These are phyloP conservation scores for Ceratocystiopsis sp. DNA, from an alignment of 2,329 filamentous ascomycete species.

Conservation along the genomic window DNA sequence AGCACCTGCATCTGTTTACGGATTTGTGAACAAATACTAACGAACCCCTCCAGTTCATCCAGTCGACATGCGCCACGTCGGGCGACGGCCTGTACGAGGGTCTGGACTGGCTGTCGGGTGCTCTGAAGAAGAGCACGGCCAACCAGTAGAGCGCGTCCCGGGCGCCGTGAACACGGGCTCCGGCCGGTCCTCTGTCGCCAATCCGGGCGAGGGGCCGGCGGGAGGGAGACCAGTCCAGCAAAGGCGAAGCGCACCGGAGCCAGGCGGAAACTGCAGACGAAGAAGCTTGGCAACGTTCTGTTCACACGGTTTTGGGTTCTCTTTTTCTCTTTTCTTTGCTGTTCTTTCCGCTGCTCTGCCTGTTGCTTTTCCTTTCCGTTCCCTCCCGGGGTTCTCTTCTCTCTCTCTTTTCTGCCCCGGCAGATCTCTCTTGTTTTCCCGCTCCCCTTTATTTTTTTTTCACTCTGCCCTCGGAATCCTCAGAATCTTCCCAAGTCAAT, in stretches of 20 bases:
- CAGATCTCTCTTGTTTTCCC: conserved; percentile 11
- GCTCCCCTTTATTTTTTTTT: conserved; percentile 5
- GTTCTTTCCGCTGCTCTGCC: conserved; percentile 14
- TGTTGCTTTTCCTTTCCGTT: conserved; percentile 5
- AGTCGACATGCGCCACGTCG: conserved; percentile 71
- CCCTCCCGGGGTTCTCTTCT: conserved; percentile 3
- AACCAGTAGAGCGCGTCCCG: conserved; percentile 1
- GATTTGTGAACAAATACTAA: neutral
- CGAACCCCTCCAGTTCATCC: conserved; percentile 49
- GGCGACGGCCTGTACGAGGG: conserved; percentile 70
- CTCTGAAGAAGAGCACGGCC: conserved; percentile 49
- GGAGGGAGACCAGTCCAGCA: too few relatives aligned
- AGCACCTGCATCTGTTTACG: neutral
- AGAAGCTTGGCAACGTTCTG: too few relatives aligned
- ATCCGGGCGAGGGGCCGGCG: too few relatives aligned
- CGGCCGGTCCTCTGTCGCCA: neutral
- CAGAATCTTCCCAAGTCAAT: too few relatives aligned
- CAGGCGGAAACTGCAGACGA: too few relatives aligned
- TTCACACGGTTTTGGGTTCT: neutral
- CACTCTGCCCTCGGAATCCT: conserved; percentile 2
- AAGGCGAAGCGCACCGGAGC: too few relatives aligned
- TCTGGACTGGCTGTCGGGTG: conserved; percentile 65
- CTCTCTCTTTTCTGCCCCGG: conserved; percentile 1
- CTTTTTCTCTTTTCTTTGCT: neutral
- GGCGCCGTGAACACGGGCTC: neutral